phyloP scores from a whole-genome alignment of 2,329 filamentous ascomycete genomes.

The Beauveria pseudobassiana region DNA sequence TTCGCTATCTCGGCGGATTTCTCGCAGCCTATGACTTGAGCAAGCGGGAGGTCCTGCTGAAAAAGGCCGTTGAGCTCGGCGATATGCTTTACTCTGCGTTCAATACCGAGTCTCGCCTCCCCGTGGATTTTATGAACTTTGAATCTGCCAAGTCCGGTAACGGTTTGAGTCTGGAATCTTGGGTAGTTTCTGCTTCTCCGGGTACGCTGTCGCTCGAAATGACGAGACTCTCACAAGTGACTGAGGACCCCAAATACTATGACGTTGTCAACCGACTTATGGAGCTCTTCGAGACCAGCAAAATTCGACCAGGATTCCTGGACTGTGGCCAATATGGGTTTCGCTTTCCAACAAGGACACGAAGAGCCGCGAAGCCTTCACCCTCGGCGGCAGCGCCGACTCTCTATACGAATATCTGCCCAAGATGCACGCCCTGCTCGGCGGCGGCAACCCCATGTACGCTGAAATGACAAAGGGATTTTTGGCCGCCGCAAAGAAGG shows the following conservation, averaged over 20 bases:
- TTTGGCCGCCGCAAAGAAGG: constrained; percentile 44
- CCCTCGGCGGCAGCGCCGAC: constrained; percentile 33
- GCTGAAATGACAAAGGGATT: constrained; percentile 44
- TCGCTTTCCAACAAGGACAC: constrained; percentile 47
- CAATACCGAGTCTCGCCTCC: constrained; percentile 62
- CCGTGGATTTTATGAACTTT: constrained; percentile 42
- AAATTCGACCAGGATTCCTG: constrained; percentile 58
- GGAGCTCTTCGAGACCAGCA: constrained; percentile 59
- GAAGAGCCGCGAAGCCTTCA: constrained; percentile 20
- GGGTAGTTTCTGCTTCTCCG: constrained; percentile 37
- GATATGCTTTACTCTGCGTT: constrained; percentile 59
- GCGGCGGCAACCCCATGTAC: constrained; percentile 45
- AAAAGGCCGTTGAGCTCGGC: constrained; percentile 56
- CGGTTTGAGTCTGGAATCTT: constrained; percentile 25
- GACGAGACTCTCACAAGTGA: constrained; percentile 65
- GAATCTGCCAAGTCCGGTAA: constrained; percentile 28
- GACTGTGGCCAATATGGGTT: constrained; percentile 63
- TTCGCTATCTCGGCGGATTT: constrained; percentile 63
- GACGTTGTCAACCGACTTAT: constrained; percentile 63
- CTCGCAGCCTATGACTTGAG: constrained; percentile 64
- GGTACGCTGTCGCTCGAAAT: constrained; percentile 68
- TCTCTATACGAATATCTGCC: constrained; percentile 35
- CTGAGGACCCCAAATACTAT: constrained; percentile 65
- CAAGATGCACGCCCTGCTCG: constrained; percentile 45
- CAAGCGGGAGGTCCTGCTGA: constrained; percentile 44